Conservation (phyloP, 768 basidiomycete species). For the Lenzites betulinus region DNA sequence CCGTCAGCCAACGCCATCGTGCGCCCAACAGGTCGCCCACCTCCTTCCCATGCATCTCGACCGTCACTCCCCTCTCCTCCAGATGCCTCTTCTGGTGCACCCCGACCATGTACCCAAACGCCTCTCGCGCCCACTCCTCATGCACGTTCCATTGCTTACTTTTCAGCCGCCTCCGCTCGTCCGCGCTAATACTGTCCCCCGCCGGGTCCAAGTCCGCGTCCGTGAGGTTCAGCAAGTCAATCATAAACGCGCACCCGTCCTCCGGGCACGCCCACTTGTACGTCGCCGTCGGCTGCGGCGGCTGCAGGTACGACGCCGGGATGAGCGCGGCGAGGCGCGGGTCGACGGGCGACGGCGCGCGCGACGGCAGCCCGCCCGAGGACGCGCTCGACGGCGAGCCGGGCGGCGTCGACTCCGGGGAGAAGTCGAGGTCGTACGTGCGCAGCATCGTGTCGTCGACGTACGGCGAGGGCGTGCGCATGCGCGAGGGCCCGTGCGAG, state of each 20-base stretch:
- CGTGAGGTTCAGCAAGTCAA: constrained; percentile 49
- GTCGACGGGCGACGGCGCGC: constrained; percentile 20
- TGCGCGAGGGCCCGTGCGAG: not conserved
- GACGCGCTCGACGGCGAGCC: constrained; percentile 40
- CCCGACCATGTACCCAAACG: constrained; percentile 26
- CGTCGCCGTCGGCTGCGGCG: constrained; percentile 40
- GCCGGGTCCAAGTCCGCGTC: constrained; percentile 40
- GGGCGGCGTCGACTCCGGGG: constrained; percentile 48
- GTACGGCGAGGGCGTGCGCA: not conserved
- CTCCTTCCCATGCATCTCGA: constrained; percentile 5
- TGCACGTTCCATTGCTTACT: constrained; percentile 19
- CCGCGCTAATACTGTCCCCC: not conserved
- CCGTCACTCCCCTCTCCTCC: constrained; percentile 19
- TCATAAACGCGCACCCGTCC: constrained; percentile 42
- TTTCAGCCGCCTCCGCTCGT: constrained; percentile 4
- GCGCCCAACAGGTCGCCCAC: not conserved
- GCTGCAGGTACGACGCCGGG: constrained; percentile 38
- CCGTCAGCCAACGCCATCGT: not conserved
- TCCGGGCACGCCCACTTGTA: constrained; percentile 57
- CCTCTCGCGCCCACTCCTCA: constrained; percentile 12
- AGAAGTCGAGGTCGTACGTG: constrained; percentile 59
- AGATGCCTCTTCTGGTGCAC: constrained; percentile 27
- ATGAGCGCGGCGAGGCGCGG: constrained; percentile 31
- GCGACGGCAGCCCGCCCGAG: constrained; percentile 27
- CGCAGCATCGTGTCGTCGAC: constrained; percentile 11